Base-by-base conservation (phyloP, 2,329 filamentous ascomycete species). In the Diaporthe capsici region DNA sequence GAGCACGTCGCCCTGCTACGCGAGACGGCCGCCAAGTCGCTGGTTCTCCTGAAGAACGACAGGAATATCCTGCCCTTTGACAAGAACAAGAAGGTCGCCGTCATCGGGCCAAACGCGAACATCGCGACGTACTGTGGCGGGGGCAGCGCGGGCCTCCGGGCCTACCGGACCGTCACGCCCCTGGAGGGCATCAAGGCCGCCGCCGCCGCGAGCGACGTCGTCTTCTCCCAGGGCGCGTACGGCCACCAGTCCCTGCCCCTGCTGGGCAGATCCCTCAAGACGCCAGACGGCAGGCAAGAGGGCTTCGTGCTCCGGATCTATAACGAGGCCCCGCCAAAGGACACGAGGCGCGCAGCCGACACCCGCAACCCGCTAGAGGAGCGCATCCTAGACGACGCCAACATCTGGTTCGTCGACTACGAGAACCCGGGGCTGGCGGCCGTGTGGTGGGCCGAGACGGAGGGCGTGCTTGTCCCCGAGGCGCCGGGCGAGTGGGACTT, bases 31-130 rank as follows among this genome's bases (percentile, higher is more conserved):
- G 87, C 88, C 0, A 89, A 92, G 75, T 90, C 89, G 0, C 89
- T 93, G 20, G 91, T 93, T 0, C 86, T 94, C 31, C 84, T 94
- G 61, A 93, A 93, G 83, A 94, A 94, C 77, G 87, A 91, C 34
- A 86, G 86, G 7, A 84, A 84, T 22, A 81, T 90, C 1, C 84
- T 94, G 0, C 92, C 92, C 0, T 81, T 90, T 71, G 82, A 84
- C 53, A 72, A 75, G 44, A 13, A 20, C 71, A 84, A 86, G 75
- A 84, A 86, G 0, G 83, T 88, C 17, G 85, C 88, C 15, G 84
- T 90, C 25, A 90, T 91, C 75, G 90, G 89, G 4, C 88, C 88
- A 17, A 90, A 90, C 75, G 84, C 89, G 15, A 88, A 86, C 68
- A 82, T 79, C 7, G 73, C 81, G 3, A 79, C 79, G 2, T 80